A percentile compares a stretch with the other conserved stretches of the same genome.
phyloP scores from a whole-genome alignment of 371 early-diverging fungal species.

The Rhizopus delemar region DNA sequence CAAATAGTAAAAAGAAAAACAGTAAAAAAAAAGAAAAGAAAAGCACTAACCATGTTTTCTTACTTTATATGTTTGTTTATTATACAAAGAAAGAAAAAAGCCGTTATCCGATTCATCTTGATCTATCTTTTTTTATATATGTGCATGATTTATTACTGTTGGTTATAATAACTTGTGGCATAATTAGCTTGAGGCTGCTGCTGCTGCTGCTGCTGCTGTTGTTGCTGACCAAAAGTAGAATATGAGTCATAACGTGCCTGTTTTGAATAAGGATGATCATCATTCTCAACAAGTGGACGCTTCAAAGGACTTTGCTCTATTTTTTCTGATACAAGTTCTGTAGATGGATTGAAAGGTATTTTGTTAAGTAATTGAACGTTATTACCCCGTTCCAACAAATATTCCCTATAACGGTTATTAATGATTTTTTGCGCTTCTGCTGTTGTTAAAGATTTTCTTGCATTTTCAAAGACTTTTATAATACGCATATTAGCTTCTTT shows the following conservation, averaged over 20 bases:
- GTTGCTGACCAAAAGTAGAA: neutral
- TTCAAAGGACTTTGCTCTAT: neutral
- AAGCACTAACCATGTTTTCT: too few relatives aligned
- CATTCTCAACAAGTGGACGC: constrained; percentile 12
- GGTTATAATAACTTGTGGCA: constrained; percentile 3
- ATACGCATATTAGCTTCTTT: constrained; percentile 26
- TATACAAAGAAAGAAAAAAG: too few relatives aligned
- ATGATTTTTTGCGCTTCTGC: constrained; percentile 46
- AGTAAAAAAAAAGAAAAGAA: too few relatives aligned
- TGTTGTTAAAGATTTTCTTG: constrained; percentile 39
- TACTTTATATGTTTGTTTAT: too few relatives aligned
- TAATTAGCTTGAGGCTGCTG: constrained; percentile 1
- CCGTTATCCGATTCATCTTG: too few relatives aligned
- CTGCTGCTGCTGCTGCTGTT: neutral
- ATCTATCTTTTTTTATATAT: too few relatives aligned
- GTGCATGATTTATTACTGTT: neutral
- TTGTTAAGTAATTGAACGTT: constrained; percentile 25
- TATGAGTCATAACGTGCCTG: constrained; percentile 22
- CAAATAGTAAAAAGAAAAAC: too few relatives aligned
- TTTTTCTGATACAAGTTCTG: constrained; percentile 9
- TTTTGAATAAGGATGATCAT: constrained; percentile 11
- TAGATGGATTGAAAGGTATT: constrained; percentile 7
- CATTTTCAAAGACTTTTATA: constrained; percentile 45
- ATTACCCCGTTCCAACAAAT: constrained; percentile 49
- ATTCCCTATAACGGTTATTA: constrained; percentile 51